phyloP scores from a whole-genome alignment of 1,139 yeast species.

The Hyphopichia burtonii region DNA sequence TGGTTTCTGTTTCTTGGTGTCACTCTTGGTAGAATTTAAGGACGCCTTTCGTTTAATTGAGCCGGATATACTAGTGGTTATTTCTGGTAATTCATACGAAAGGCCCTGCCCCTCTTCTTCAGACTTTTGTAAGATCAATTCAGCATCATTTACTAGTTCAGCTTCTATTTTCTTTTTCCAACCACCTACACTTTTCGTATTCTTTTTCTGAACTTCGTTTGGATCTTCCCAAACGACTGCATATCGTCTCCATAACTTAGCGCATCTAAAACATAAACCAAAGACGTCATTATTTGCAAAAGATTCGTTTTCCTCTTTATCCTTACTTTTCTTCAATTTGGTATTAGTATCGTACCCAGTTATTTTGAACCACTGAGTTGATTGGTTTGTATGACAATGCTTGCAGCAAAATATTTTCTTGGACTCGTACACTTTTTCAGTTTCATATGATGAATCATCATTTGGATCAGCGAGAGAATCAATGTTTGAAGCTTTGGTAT shows the following conservation, averaged over 20 bases:
- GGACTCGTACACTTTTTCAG: slow-evolving; percentile 37
- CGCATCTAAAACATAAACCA: slow-evolving; percentile 84
- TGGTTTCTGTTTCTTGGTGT: background rate
- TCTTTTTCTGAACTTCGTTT: slow-evolving; percentile 56
- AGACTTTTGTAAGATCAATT: slow-evolving; percentile 51
- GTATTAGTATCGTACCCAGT: slow-evolving; percentile 55
- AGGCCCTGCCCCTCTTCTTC: slow-evolving; percentile 16
- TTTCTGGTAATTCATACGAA: slow-evolving; percentile 10
- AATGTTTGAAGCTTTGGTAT: slow-evolving; percentile 9
- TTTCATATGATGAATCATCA: slow-evolving; percentile 71
- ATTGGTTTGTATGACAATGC: slow-evolving; percentile 55
- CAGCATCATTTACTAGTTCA: slow-evolving; percentile 70
- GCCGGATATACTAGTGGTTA: background rate
- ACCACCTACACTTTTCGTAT: slow-evolving; percentile 36
- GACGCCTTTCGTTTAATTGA: slow-evolving; percentile 3
- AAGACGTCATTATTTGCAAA: slow-evolving; percentile 25
- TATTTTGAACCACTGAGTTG: slow-evolving; percentile 68
- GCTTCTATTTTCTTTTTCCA: slow-evolving; percentile 66
- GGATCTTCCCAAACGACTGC: slow-evolving; percentile 92
- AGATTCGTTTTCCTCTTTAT: slow-evolving; percentile 21
- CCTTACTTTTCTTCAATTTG: slow-evolving; percentile 11
- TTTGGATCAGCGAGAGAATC: slow-evolving; percentile 57
- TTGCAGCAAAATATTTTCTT: slow-evolving; percentile 54
- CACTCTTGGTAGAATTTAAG: slow-evolving; percentile 1
- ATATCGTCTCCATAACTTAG: slow-evolving; percentile 86